Conservation (phyloP, 2,329 filamentous ascomycete genomes). For the Albifimbria verrucaria region DNA sequence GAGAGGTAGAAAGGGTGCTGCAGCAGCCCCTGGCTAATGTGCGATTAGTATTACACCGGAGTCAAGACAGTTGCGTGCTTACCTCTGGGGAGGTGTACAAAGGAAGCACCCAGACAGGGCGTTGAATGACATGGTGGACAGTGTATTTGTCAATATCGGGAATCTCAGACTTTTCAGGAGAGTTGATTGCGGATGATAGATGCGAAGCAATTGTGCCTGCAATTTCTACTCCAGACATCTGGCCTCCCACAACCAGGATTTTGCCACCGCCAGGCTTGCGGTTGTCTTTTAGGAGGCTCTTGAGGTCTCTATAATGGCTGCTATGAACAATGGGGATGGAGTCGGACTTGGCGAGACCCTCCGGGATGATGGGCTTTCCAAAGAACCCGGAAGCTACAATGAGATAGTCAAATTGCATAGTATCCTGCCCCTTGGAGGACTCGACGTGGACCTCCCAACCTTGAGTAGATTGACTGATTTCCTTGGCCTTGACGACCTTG, state of each 20-base stretch:
- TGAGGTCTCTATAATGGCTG: conserved; percentile 58
- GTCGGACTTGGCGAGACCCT: conserved; percentile 31
- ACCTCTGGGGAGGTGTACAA: conserved; percentile 51
- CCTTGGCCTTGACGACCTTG: conserved; percentile 39
- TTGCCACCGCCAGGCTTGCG: conserved; percentile 44
- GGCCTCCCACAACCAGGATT: conserved; percentile 72
- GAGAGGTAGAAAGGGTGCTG: conserved; percentile 65
- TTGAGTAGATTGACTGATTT: conserved; percentile 27
- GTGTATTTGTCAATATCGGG: conserved; percentile 46
- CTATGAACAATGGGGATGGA: conserved; percentile 62
- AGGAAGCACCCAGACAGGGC: conserved; percentile 71
- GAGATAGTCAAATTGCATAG: conserved; percentile 64
- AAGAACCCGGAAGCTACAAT: conserved; percentile 77
- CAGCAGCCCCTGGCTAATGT: conserved; percentile 38
- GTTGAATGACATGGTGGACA: conserved; percentile 66
- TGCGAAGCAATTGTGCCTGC: conserved; percentile 69
- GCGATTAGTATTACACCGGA: conserved; percentile 17
- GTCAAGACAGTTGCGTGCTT: conserved; percentile 9
- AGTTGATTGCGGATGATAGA: conserved; percentile 60
- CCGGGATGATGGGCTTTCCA: conserved; percentile 53
- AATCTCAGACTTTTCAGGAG: conserved; percentile 40
- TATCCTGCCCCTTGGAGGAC: conserved; percentile 33
- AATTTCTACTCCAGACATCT: conserved; percentile 80
- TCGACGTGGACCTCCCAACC: conserved; percentile 40
- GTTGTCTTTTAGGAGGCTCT: conserved; percentile 40